Evolutionary conservation across 2,329 filamentous ascomycete genomes (phyloP), one percentile per base, ranked within the genome.

Genomic region (Alternaria hordeiaustralica): DNA sequence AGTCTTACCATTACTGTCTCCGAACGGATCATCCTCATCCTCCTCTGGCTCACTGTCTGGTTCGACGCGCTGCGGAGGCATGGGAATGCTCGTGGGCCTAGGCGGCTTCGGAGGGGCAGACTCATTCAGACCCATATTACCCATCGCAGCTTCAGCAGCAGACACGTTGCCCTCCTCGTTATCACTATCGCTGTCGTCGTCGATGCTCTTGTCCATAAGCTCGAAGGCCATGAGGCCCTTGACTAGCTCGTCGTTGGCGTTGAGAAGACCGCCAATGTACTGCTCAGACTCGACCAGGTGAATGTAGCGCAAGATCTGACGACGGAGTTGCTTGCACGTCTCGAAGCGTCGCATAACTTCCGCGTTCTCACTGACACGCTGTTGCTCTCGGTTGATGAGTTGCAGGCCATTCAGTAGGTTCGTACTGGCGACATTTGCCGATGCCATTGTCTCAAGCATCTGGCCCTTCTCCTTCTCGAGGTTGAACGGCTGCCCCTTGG

Each of bases 211-310:
- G 77, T 99, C 95, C 67, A 98, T 88, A 71, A 97, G 92, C 80
- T 98, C 95, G 75, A 94, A 99, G 0, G 94, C 92, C 88, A 97
- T 97, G 61, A 99, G 86, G 2, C 94, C 93, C 65, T 91, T 91
- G 44, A 98, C 92, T n/a, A 99, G 89, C 80, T 97, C 92, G 73
- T 99, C 96, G 74, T 99, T 98, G 68, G 95, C 94, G 74, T 96
- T 93, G 18, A 99, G 89, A 5, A 99, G 86, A 64, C 93, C 90
- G 45, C 95, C 96, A 9, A 99, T 89, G 86, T 92, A 97, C 74
- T 98, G 90, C 75, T 98, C 95, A 3, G 78, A 90, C 77, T 97
- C 93, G 12, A 98, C 91, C 55, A 94, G 87, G 75, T 98, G 93
- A 67, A 98, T 97, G 78, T 97, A 98, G 60, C 94, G 91, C 43